Percentiles rank a stretch among this genome's conserved stretches.
Evolutionary conservation across 129 eudicot genomes (phyloP).

Genomic region (Flaveria robusta): DNA sequence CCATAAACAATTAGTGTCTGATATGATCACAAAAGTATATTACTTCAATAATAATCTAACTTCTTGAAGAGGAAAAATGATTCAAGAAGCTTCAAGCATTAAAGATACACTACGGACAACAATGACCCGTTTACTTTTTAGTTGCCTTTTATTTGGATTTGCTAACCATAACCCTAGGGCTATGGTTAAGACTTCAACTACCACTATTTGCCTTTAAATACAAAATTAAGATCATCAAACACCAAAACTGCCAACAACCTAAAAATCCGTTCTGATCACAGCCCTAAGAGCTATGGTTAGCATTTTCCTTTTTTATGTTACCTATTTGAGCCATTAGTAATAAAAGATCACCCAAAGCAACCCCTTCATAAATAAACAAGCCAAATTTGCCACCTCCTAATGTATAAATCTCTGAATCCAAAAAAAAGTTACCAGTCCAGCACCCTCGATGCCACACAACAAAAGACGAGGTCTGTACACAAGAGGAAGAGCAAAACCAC

Average conservation of each 20-base stretch:
- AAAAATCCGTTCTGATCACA: neutral
- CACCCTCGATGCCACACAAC: slow-evolving; percentile 72
- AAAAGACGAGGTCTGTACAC: slow-evolving; percentile 93
- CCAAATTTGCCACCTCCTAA: neutral
- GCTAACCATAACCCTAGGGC: neutral
- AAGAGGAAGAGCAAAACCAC: slow-evolving; percentile 84
- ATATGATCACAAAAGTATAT: neutral
- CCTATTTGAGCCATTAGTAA: neutral
- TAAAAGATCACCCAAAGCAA: neutral
- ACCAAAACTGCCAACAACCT: neutral
- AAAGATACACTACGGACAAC: neutral
- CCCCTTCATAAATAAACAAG: neutral
- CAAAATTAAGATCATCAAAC: neutral
- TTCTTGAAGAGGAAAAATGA: neutral
- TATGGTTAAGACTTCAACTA: neutral
- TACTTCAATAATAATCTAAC: neutral
- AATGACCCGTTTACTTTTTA: neutral
- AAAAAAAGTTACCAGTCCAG: slow-evolving; percentile 75
- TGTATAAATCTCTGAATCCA: slow-evolving; percentile 14
- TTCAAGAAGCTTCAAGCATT: neutral
- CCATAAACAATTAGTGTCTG: neutral
- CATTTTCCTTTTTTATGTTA: neutral
- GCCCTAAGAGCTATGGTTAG: neutral
- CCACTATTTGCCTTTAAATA: neutral
- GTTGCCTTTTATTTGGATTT: neutral